Conservation (phyloP, 176 grass and related monocot species). For the Phyllostachys edulis region DNA sequence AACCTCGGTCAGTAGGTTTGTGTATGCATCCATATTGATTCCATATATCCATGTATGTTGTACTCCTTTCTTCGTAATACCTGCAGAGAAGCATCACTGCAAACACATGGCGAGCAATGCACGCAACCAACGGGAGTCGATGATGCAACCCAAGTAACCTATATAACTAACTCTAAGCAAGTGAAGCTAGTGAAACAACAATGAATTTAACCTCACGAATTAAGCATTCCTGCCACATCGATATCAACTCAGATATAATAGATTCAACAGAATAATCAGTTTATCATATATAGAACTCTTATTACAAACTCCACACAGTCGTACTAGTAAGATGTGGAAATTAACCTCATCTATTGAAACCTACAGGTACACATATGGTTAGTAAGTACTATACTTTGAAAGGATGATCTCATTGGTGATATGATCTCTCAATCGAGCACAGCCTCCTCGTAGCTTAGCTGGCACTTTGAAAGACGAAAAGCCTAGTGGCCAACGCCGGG, state of each 20-base stretch:
- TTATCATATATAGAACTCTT: neutral
- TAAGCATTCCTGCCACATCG: neutral
- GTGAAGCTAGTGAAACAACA: neutral
- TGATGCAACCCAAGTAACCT: neutral
- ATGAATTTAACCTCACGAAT: neutral
- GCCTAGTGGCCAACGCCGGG: constrained; percentile 63
- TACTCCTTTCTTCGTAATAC: neutral
- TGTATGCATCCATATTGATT: neutral
- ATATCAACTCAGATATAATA: neutral
- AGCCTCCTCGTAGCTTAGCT: neutral
- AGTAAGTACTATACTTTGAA: neutral
- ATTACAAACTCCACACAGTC: neutral
- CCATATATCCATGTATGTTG: neutral
- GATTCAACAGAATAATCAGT: neutral
- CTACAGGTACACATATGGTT: neutral
- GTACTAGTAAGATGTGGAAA: neutral
- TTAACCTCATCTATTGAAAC: neutral
- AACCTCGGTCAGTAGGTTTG: too few relatives aligned
- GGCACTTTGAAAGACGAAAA: neutral
- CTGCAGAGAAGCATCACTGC: neutral
- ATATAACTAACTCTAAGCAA: neutral
- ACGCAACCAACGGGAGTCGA: neutral
- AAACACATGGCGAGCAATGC: neutral
- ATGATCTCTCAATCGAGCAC: neutral
- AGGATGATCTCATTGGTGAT: neutral